These are phyloP conservation scores for Whalleya microplaca DNA, from an alignment of 2,329 filamentous ascomycete genomes.

Conservation along the genomic window DNA sequence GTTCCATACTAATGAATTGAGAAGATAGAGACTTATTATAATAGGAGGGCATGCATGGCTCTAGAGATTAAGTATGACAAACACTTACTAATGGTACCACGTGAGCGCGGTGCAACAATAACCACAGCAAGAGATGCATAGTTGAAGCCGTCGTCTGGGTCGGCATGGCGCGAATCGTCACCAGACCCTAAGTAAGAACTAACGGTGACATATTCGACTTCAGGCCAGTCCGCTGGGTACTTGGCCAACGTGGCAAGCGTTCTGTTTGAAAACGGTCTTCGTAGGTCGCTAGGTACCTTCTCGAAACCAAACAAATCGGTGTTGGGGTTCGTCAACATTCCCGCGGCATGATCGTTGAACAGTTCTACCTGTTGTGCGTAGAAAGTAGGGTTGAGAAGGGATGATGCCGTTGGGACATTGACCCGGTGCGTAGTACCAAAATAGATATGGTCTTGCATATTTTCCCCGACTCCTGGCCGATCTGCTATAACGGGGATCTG, in stretches of 20 bases:
- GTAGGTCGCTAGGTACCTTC: slow-evolving; percentile 29
- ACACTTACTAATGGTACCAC: slow-evolving; percentile 59
- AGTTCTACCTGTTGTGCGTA: slow-evolving; percentile 20
- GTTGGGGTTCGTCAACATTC: slow-evolving; percentile 26
- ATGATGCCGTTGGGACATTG: slow-evolving; percentile 35
- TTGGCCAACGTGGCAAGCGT: slow-evolving; percentile 18
- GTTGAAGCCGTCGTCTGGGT: slow-evolving; percentile 32
- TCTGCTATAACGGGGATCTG: slow-evolving; percentile 55
- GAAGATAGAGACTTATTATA: too few species aligned
- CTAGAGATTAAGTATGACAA: too few species aligned
- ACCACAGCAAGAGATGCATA: slow-evolving; percentile 32
- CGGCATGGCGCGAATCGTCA: slow-evolving; percentile 30
- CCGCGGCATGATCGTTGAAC: slow-evolving; percentile 25
- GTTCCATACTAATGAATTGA: too few species aligned
- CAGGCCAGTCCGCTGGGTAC: slow-evolving; percentile 40
- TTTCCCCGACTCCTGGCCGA: slow-evolving; percentile 61
- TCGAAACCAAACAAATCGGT: slow-evolving; percentile 32
- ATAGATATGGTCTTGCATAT: slow-evolving; percentile 56
- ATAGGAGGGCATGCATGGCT: too few species aligned
- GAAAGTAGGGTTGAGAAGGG: slow-evolving; percentile 24
- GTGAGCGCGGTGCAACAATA: slow-evolving; percentile 37
- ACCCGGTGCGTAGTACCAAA: slow-evolving; percentile 38
- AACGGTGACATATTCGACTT: slow-evolving; percentile 34
- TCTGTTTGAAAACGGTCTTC: slow-evolving; percentile 6
- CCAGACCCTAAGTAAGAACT: slow-evolving; percentile 23